Base-by-base conservation (phyloP, 2,329 filamentous ascomycete species). In the Penicillium sp. region DNA sequence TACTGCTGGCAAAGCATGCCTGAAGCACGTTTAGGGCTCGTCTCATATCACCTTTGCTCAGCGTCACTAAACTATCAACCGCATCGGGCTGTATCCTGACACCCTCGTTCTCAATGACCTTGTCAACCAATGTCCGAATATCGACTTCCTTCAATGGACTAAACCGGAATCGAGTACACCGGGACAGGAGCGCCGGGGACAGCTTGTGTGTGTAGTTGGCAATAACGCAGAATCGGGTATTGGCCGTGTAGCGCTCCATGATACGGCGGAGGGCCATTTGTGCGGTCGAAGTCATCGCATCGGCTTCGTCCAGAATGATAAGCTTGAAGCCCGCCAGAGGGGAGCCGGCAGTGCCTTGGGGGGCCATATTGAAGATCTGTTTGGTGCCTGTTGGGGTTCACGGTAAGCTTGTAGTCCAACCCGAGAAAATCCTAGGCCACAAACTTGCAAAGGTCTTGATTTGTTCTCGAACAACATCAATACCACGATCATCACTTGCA, bases 161-260 rank as follows among this genome's bases (percentile, higher is more conserved):
- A 77, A 99, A 99, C 33, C 94, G 83, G 75, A 99, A 99, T 38
- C 94, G 83, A 10, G 94, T 99, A 77, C 94, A 99, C 68, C 94
- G 83, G 49, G 93, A 97, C 53, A 99, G 81, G 43, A 99, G 81
- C 0, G 94, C 94, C 0, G 94, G 93, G 13, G 91, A 96, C 39
- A 99, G 86, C 77, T 99, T 99, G 80, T 99, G 94, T 31, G 94
- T 94, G 77, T 99, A 99, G 78, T 99, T 99, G 67, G 94, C 94
- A 67, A 99, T 97, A 72, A 99, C 91, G 79, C 93, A 97, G 79
- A 99, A 99, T 52, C 94, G 84, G 2, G 94, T 97, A 78, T 99
- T 99, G 59, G 90, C 90, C 0, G 94, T 99, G 79, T 99, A 99
- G 78, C 96, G 96, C 73, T 99, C 94, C 94, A 99, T 99, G 71